Evolutionary conservation across 345 rosid genomes (phyloP).

Genomic region (Salix udensis): DNA sequence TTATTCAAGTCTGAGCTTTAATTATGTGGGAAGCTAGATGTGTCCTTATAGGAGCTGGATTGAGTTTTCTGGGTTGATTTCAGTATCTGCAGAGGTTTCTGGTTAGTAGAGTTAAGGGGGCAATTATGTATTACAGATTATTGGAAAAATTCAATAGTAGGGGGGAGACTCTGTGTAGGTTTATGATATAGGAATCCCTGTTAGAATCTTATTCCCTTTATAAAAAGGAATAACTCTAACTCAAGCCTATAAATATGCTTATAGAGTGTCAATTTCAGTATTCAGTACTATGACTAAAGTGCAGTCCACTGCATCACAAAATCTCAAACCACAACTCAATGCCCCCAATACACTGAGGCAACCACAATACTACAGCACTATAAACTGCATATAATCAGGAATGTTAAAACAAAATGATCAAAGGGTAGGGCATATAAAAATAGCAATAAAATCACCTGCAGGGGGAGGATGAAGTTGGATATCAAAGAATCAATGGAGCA

Average conservation of each 20-base stretch:
- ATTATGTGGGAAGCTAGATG: neutral
- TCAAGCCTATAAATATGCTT: neutral
- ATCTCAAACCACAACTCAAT: neutral
- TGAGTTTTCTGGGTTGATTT: neutral
- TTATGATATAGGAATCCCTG: neutral
- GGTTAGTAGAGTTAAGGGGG: neutral
- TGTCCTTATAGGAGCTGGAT: neutral
- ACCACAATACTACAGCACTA: neutral
- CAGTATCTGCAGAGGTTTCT: neutral
- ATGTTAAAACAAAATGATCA: neutral
- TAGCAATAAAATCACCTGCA: constrained; percentile 56
- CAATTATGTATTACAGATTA: neutral
- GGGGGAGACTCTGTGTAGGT: neutral
- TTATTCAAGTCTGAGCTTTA: neutral
- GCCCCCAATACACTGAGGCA: neutral
- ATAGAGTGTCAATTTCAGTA: neutral
- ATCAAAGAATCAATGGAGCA: constrained; percentile 88
- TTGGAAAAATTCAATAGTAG: neutral
- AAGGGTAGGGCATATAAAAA: neutral
- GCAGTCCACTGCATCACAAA: neutral
- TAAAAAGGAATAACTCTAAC: neutral
- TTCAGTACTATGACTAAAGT: neutral
- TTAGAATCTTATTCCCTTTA: neutral
- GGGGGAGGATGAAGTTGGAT: constrained; percentile 88
- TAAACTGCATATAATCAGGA: neutral